These are phyloP conservation scores for Chimonanthus salicifolius DNA, from an alignment of 164 flowering plant genomes.

Conservation along the genomic window DNA sequence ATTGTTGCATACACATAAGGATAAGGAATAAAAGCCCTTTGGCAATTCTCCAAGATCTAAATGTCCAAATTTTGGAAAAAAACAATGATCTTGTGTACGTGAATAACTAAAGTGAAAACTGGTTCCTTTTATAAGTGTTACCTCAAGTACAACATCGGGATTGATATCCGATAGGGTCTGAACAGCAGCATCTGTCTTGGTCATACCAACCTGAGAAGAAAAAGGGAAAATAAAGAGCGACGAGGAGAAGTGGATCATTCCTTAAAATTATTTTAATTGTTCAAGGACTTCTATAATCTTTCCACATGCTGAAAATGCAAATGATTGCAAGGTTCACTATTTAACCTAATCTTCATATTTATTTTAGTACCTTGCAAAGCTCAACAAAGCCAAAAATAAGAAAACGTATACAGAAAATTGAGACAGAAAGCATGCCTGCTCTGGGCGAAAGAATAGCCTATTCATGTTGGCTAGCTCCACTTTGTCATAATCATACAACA, in stretches of 20 bases:
- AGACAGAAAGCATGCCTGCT: conserved; percentile 53
- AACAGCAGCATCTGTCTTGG: conserved; percentile 98
- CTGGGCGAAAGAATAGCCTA: conserved; percentile 96
- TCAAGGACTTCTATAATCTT: background rate
- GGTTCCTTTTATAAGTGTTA: conserved; percentile 14
- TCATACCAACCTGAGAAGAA: conserved; percentile 72
- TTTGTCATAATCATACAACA: conserved; percentile 96
- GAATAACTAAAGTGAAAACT: background rate
- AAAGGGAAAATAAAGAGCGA: conserved; percentile 2
- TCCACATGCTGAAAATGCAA: background rate
- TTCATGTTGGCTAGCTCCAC: conserved; percentile 99
- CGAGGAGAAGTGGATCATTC: background rate
- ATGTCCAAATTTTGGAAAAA: background rate
- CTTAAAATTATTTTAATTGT: background rate
- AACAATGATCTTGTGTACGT: background rate
- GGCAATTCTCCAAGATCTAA: background rate
- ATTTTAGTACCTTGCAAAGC: background rate
- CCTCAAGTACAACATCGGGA: conserved; percentile 97
- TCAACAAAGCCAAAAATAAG: background rate
- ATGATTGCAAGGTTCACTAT: background rate
- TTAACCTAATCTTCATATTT: background rate
- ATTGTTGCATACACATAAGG: no score
- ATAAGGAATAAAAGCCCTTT: background rate
- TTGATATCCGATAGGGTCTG: conserved; percentile 92
- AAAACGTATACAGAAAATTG: background rate